Conservation (phyloP, 164 flowering plant genomes). For the Malania oleifera region DNA sequence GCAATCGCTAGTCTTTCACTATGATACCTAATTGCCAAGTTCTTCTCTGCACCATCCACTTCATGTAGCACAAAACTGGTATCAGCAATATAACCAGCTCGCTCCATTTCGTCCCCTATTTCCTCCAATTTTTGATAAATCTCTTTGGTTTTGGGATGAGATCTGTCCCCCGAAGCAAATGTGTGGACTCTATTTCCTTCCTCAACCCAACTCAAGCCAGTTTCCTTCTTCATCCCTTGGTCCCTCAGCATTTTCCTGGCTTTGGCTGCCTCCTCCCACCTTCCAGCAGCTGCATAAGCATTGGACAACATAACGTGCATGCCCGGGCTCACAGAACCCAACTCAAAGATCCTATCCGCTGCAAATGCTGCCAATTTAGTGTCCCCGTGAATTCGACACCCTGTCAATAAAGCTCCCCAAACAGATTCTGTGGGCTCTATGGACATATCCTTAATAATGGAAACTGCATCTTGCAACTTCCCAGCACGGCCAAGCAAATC, state of each 20-base stretch:
- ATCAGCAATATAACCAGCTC: conserved; percentile 73
- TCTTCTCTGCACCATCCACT: conserved; percentile 69
- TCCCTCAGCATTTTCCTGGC: conserved; percentile 80
- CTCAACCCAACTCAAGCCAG: conserved; percentile 97
- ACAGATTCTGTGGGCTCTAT: conserved; percentile 71
- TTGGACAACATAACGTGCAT: conserved; percentile 64
- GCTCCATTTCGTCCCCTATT: conserved; percentile 62
- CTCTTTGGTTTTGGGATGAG: conserved; percentile 40
- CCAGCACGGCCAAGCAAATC: conserved; percentile 88
- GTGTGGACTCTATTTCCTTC: conserved; percentile 78
- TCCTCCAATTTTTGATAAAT: conserved; percentile 74
- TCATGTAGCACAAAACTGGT: conserved; percentile 62
- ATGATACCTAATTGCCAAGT: conserved; percentile 57
- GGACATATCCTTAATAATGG: conserved; percentile 63
- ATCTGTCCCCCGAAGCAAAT: conserved; percentile 70
- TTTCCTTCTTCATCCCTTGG: conserved; percentile 77
- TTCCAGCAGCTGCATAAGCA: conserved; percentile 89
- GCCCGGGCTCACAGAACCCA: conserved; percentile 66
- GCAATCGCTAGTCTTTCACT: conserved; percentile 92
- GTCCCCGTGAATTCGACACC: conserved; percentile 67
- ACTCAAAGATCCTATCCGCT: conserved; percentile 68
- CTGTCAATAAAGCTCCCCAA: conserved; percentile 90
- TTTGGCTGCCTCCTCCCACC: conserved; percentile 75
- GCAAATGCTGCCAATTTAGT: conserved; percentile 77
- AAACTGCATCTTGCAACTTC: conserved; percentile 58